A percentile compares a stretch with the other conserved stretches of the same genome.
Conservation (phyloP, 2,329 filamentous ascomycete species). For the Aspergillus melleus region DNA sequence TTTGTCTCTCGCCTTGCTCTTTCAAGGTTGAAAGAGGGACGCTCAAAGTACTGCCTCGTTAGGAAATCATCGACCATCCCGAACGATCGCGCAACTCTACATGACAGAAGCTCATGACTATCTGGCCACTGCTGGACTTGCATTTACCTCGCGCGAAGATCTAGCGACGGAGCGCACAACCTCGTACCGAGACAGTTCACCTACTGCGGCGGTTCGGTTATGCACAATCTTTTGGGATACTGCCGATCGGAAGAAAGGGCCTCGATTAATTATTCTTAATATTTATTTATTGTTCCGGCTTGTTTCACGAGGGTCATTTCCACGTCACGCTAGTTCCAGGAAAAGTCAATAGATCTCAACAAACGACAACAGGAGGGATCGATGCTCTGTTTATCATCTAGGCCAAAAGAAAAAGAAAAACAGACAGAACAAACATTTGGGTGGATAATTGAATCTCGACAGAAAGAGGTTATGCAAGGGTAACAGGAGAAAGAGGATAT, state of each 20-base stretch:
- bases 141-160: not conserved
- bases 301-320: constrained; percentile 11
- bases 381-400: constrained; percentile 16
- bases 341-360: constrained; percentile 8
- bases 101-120: not conserved
- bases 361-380: constrained; percentile 6
- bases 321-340: constrained; percentile 9
- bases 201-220: not conserved
- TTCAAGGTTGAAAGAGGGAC: not conserved
- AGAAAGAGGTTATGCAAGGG: constrained; percentile 17
- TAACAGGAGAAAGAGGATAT: constrained; percentile 22
- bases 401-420: constrained; percentile 1
- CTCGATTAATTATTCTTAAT: constrained; percentile 6
- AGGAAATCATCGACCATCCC: no score
- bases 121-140: not conserved
- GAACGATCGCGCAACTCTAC: not conserved
- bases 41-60: no score
- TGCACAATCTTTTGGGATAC: not conserved
- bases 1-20: not conserved
- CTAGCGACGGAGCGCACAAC: not conserved
- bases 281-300: constrained; percentile 3
- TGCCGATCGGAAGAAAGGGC: not conserved
- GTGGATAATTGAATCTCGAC: constrained; percentile 1
- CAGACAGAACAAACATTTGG: not conserved
- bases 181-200: not conserved